Base-by-base conservation (phyloP, 805 yeast species). In the Peterozyma toletana region DNA sequence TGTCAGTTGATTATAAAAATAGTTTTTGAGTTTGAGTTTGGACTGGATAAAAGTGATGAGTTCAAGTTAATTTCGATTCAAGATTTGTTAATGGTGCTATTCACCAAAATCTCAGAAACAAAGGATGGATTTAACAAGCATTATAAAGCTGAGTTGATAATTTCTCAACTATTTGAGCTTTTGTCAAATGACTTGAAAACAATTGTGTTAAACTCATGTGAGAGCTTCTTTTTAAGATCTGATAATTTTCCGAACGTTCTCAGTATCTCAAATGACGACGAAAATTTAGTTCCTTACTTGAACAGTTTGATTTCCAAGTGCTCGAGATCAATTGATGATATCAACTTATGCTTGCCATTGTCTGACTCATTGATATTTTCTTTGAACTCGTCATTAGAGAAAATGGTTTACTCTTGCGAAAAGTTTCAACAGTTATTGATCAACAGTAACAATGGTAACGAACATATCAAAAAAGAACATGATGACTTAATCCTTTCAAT, bases 231-330 rank as follows among this genome's bases (percentile, higher is more conserved):
- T 48, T 51, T 72, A 39, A 63, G 66, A 13, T 67, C 71, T 1
- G 67, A 64, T 7, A 53, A 48, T 1, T 71, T 72, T 49, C 77
- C 77, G 2, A 50, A 48, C 33, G 49, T 58, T 5, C 33, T 35
- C 11, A 9, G 35, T 17, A 30, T 44, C 10, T 40, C 49, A 2
- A 44, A 52, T 16, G 55, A 55, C 11, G 38, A 50, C 21, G 41
- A 27, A 11, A 59, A 70, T 47, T 48, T 68, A 37, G 52, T 75
- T 1, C 66, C 68, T 0, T 56, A 60, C 11, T 56, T 75, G 39
- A 65, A 63, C 41, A 75, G 70, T 49, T 70, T 66, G 40, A 69
- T 76, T 41, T 67, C 68, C 30, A 73, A 70, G 48, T 73, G 77
- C 48, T 66, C 75, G 3, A 64, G 68, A 38, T 47, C 57, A 27